These are phyloP conservation scores for Mycena rebaudengoi DNA, from an alignment of 768 basidiomycete species.

Conservation along the genomic window DNA sequence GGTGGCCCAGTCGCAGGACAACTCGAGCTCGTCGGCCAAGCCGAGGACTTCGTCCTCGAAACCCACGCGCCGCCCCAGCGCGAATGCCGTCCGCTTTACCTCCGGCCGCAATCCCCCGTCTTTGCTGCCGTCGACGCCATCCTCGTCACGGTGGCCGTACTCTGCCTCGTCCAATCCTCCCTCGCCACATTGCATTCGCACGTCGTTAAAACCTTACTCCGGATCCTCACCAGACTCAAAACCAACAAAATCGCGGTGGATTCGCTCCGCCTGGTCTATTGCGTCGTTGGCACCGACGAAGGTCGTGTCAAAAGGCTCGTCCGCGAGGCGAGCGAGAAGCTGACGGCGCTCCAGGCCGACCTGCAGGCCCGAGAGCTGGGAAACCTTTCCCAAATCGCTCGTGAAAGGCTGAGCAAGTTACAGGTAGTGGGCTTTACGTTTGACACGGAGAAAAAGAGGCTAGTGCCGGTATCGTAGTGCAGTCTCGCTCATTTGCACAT, in stretches of 20 bases:
- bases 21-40: constrained; percentile 4
- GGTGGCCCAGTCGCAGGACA: background rate
- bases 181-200: background rate
- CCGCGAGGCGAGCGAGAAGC: background rate
- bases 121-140: constrained; percentile 12
- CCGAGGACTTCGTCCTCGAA: constrained; percentile 1
- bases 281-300: background rate
- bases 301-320: background rate
- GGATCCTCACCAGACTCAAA: background rate
- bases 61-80: background rate
- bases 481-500: too few species aligned
- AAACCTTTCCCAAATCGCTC: background rate
- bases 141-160: background rate
- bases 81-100: background rate
- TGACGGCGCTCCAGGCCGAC: background rate
- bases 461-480: background rate
- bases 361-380: background rate
- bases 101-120: background rate
- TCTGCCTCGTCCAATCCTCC: constrained; percentile 11
- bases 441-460: background rate
- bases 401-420: background rate
- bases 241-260: constrained; percentile 3
- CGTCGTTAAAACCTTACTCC: background rate
- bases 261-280: background rate
- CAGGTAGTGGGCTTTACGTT: constrained; percentile 1